Evolutionary conservation across 1,284 basidiomycete genomes (phyloP).

Genomic region (Quambalaria eucalypti): DNA sequence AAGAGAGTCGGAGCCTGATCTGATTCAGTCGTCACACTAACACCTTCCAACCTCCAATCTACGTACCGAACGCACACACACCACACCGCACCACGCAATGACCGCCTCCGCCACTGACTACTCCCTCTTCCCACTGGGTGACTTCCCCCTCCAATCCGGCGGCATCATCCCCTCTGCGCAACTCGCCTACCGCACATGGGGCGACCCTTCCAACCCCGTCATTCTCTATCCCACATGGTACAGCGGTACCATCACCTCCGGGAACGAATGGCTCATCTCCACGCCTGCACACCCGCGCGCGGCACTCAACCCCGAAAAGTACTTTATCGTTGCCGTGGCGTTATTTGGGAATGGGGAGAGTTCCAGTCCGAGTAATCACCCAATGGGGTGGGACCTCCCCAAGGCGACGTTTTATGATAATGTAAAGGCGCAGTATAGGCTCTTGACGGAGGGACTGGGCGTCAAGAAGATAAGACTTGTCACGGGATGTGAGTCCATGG

Average conservation of each 20-base stretch:
- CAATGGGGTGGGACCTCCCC: slow-evolving; percentile 12
- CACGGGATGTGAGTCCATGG: slow-evolving; percentile 6
- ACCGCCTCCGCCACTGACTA: too few relatives aligned
- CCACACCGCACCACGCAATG: too few relatives aligned
- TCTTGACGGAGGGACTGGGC: slow-evolving; percentile 15
- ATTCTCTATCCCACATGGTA: slow-evolving; percentile 36
- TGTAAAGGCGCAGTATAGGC: slow-evolving; percentile 20
- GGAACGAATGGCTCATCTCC: slow-evolving; percentile 25
- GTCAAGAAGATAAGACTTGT: slow-evolving; percentile 14
- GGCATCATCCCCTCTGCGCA: slow-evolving; percentile 16
- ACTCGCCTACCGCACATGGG: slow-evolving; percentile 30
- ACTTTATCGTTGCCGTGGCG: slow-evolving; percentile 34
- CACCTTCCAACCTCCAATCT: too few relatives aligned
- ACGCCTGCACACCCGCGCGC: slow-evolving; percentile 5
- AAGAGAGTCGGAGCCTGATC: too few relatives aligned
- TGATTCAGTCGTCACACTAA: too few relatives aligned
- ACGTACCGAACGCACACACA: too few relatives aligned
- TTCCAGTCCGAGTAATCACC: slow-evolving; percentile 17
- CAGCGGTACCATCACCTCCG: slow-evolving; percentile 22
- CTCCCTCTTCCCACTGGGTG: too few relatives aligned
- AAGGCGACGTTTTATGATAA: slow-evolving; percentile 23
- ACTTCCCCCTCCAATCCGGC: slow-evolving; percentile 19
- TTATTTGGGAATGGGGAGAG: slow-evolving; percentile 35
- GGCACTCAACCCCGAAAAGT: slow-evolving; percentile 19
- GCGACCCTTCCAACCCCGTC: slow-evolving; percentile 13